Evolutionary conservation across 148 eudicot genomes (phyloP).

Genomic region (Rhododendron griersonianum): DNA sequence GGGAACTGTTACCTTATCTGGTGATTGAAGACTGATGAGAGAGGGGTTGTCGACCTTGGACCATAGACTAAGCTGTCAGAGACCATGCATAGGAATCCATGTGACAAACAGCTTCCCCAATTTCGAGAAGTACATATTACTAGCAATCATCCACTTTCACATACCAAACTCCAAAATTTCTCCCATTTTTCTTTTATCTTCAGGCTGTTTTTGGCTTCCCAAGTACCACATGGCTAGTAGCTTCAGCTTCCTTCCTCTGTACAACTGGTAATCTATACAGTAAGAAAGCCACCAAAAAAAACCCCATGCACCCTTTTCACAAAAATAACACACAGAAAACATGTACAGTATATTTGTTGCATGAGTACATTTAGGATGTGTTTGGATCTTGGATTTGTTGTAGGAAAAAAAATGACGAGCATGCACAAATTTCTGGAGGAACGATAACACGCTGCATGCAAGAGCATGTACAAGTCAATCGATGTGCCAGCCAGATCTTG

Average conservation of each 20-base stretch:
- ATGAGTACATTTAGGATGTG: background rate
- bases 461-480: background rate
- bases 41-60: constrained; percentile 26
- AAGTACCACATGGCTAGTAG: constrained; percentile 12
- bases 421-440: background rate
- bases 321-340: background rate
- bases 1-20: constrained; percentile 23
- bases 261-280: background rate
- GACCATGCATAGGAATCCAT: constrained; percentile 40
- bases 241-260: background rate
- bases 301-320: background rate
- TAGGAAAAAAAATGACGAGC: background rate
- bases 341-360: background rate
- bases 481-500: background rate
- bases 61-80: constrained; percentile 55
- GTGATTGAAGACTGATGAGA: constrained; percentile 42
- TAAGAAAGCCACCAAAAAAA: background rate
- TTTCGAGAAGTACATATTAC: constrained; percentile 12
- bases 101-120: constrained; percentile 28
- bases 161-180: constrained; percentile 9
- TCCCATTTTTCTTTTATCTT: background rate
- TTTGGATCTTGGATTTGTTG: background rate
- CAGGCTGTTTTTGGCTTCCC: background rate
- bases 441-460: background rate
- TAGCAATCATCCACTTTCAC: constrained; percentile 17